Evolutionary conservation across 139 green algal genomes (phyloP), one percentile per base, ranked within the genome.

Genomic region (Chlorella vulgaris): DNA sequence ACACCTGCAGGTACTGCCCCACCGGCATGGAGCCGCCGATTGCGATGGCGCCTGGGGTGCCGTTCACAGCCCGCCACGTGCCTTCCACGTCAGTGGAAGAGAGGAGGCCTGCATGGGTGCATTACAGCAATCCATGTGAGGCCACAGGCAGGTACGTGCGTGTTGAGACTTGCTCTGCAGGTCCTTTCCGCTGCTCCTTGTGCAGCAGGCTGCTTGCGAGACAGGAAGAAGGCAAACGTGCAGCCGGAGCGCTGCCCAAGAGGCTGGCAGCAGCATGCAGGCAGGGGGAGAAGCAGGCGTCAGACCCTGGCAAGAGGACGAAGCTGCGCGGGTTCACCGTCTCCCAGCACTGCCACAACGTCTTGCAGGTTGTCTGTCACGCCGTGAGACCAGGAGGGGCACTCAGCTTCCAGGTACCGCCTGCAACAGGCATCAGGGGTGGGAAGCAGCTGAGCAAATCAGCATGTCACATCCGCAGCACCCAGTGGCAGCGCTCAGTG

Each of bases 11-110:
- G 19, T 71, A 71, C 18, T 47, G 26, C 31, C 65, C 65, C 2
- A 71, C 65, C 8, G 65, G 65, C 65, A 71, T 71, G 33, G 65
- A 71, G 5, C 31, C 65, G 26, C 65, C 65, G 8, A 71, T 71
- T 33, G 31, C 26, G 7, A 71, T 42, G 35, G 65, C 65, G 65
- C 65, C 65, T 15, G 19, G 10, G 36, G 65, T 71, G 65, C 19
- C 15, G 21, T 71, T 71, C 2, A 71, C 65, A 4, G 65, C 65
- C 33, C 10, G 65, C 65, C 65, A 71, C 21, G 21, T 71, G 33
- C 13, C 36, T 22, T 71, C 65, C 8, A 71, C 35, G 21, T 71
- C 65, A 1, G 3, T 47, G 65, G 33, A 43, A 7, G 65, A 21
- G 5, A 42, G 24, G 31, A 69, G 62, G 62, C 42, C 62, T 69